phyloP scores from a whole-genome alignment of 805 yeast genomes.

The Starmerella floricola region DNA sequence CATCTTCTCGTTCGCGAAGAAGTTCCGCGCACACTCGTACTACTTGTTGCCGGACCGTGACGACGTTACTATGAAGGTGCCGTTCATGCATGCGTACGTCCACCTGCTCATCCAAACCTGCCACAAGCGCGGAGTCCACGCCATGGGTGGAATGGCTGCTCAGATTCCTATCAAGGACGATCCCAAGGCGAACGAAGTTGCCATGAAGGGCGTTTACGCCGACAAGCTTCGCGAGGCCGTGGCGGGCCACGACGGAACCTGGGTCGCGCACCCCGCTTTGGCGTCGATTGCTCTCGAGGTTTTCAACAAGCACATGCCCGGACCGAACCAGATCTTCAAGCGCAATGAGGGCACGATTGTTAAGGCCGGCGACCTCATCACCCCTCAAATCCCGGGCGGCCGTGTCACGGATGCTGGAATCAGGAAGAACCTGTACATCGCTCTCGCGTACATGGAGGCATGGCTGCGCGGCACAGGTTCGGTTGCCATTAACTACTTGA shows the following conservation, averaged over 20 bases:
- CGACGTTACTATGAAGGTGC: conserved; percentile 57
- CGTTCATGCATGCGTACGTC: conserved; percentile 58
- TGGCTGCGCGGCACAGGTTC: conserved; percentile 64
- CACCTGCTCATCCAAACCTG: conserved; percentile 53
- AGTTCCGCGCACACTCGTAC: conserved; percentile 48
- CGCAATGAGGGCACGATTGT: conserved; percentile 39
- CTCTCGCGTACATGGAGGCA: conserved; percentile 59
- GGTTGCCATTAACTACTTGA: conserved; percentile 60
- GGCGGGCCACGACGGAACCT: conserved; percentile 64
- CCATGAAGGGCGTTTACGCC: conserved; percentile 54
- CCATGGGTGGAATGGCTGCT: conserved; percentile 73
- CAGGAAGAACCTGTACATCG: conserved; percentile 49
- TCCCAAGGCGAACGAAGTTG: conserved; percentile 45
- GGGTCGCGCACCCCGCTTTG: conserved; percentile 69
- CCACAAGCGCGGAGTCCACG: conserved; percentile 61
- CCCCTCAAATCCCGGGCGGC: conserved; percentile 48
- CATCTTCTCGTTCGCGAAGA: conserved; percentile 58
- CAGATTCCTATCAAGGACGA: conserved; percentile 63
- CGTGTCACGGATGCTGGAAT: conserved; percentile 54
- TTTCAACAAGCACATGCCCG: conserved; percentile 63
- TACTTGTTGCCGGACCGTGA: conserved; percentile 57
- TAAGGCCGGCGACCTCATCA: conserved; percentile 48
- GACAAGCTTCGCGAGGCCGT: conserved; percentile 57
- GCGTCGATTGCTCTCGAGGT: conserved; percentile 54
- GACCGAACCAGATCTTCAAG: conserved; percentile 56